These are phyloP conservation scores for Mortierella sp. DNA, from an alignment of 371 early-diverging fungal species.

Conservation along the genomic window DNA sequence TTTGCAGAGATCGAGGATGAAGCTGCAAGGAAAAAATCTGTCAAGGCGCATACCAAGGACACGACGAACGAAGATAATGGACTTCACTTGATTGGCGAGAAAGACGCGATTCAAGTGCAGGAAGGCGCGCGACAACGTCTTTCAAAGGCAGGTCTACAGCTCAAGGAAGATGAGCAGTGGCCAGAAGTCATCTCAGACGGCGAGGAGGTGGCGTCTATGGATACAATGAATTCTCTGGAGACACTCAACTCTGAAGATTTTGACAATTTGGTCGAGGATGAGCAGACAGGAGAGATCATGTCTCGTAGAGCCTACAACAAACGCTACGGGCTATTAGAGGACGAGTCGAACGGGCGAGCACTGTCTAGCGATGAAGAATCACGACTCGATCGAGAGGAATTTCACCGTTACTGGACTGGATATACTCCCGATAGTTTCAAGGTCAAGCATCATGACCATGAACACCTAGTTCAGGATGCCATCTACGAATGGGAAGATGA, in stretches of 20 bases:
- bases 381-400: constrained; percentile 16
- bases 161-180: constrained; percentile 20
- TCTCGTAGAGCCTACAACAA: constrained; percentile 19
- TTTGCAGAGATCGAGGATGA: constrained; percentile 59
- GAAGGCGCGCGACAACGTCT: constrained; percentile 22
- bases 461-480: constrained; percentile 54
- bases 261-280: constrained; percentile 43
- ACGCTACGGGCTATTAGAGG: background rate
- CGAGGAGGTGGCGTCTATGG: constrained; percentile 35
- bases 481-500: constrained; percentile 56
- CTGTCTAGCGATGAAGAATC: constrained; percentile 32
- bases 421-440: constrained; percentile 43
- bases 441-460: constrained; percentile 48
- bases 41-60: background rate
- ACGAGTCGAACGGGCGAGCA: constrained; percentile 9
- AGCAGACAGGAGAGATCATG: constrained; percentile 37
- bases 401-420: constrained; percentile 52
- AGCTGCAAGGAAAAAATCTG: constrained; percentile 2
- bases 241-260: constrained; percentile 23
- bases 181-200: constrained; percentile 26
- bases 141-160: constrained; percentile 5
- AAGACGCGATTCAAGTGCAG: constrained; percentile 14
- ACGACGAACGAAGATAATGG: constrained; percentile 8
- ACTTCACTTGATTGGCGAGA: constrained; percentile 8
- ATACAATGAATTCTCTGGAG: constrained; percentile 26